A percentile compares a stretch with the other conserved stretches of the same genome.
phyloP scores from a whole-genome alignment of 2,329 filamentous ascomycete genomes.

The Westerdykella aurantiaca region DNA sequence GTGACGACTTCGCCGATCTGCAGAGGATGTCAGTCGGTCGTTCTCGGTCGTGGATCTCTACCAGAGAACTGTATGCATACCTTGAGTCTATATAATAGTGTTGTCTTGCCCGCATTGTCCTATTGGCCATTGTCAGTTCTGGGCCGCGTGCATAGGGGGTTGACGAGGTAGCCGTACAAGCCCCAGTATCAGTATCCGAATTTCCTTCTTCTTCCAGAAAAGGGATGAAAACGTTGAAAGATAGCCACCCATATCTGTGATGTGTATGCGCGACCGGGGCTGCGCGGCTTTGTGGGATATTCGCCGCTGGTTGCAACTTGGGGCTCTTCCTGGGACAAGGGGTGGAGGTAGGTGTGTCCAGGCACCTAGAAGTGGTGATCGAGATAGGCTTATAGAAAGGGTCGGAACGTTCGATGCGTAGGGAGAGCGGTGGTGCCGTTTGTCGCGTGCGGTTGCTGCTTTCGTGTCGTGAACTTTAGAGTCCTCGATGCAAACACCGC shows the following conservation, averaged over 20 bases:
- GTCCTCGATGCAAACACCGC: no score
- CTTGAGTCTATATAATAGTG: constrained; percentile 91
- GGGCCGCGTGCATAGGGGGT: not conserved
- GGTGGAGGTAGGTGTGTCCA: no score
- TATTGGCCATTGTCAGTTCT: constrained; percentile 35
- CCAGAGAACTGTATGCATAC: constrained; percentile 41
- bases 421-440: no score
- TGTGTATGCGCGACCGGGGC: no score
- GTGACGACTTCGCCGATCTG: constrained; percentile 98
- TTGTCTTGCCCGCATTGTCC: constrained; percentile 99
- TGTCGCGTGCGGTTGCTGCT: no score
- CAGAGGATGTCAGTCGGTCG: constrained; percentile 2
- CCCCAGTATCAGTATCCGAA: constrained; percentile 88
- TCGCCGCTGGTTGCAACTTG: no score
- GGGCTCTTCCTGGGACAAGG: no score
- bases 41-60: not conserved
- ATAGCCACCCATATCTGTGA: constrained; percentile 24
- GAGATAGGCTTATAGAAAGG: no score
- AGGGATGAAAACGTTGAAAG: constrained; percentile 25
- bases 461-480: no score
- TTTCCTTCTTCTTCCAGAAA: constrained; percentile 89
- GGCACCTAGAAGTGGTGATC: no score
- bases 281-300: no score
- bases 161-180: constrained; percentile 57
- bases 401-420: no score